Evolutionary conservation across 805 yeast species (phyloP).

Genomic region (Wickerhamomyces bovis): DNA sequence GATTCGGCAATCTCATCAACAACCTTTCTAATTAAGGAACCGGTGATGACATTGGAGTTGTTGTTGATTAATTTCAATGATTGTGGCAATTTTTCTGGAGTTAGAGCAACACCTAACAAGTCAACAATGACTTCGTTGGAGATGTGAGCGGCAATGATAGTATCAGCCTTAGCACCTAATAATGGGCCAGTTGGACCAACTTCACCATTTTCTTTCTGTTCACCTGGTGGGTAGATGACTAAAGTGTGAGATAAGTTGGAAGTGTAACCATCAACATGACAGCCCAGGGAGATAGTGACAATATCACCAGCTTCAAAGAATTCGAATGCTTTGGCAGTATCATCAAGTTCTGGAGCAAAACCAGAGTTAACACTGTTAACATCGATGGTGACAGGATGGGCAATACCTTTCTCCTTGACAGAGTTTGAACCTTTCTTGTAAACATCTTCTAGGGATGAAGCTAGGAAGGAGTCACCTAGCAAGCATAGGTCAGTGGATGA

Average conservation of each 20-base stretch:
- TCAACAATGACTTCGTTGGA: slow-evolving; percentile 84
- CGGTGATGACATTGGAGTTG: slow-evolving; percentile 46
- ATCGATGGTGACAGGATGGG: slow-evolving; percentile 86
- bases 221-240: slow-evolving; percentile 71
- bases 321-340: slow-evolving; percentile 33
- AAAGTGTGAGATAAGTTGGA: slow-evolving; percentile 81
- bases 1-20: slow-evolving; percentile 86
- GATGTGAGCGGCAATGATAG: slow-evolving; percentile 79
- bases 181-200: slow-evolving; percentile 66
- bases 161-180: slow-evolving; percentile 82
- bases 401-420: slow-evolving; percentile 84
- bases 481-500: slow-evolving; percentile 70
- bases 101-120: slow-evolving; percentile 62
- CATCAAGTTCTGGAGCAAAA: slow-evolving; percentile 82
- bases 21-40: slow-evolving; percentile 59
- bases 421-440: slow-evolving; percentile 47
- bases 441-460: slow-evolving; percentile 49
- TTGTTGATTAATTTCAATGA: slow-evolving; percentile 31
- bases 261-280: slow-evolving; percentile 93
- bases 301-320: slow-evolving; percentile 71
- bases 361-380: slow-evolving; percentile 74
- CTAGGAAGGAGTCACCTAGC: slow-evolving; percentile 71
- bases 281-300: slow-evolving; percentile 80
- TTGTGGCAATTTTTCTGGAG: slow-evolving; percentile 72
- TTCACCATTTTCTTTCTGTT: slow-evolving; percentile 26